These are phyloP conservation scores for Saksenaea vasiformis DNA, from an alignment of 371 early-diverging fungal genomes.

Conservation along the genomic window DNA sequence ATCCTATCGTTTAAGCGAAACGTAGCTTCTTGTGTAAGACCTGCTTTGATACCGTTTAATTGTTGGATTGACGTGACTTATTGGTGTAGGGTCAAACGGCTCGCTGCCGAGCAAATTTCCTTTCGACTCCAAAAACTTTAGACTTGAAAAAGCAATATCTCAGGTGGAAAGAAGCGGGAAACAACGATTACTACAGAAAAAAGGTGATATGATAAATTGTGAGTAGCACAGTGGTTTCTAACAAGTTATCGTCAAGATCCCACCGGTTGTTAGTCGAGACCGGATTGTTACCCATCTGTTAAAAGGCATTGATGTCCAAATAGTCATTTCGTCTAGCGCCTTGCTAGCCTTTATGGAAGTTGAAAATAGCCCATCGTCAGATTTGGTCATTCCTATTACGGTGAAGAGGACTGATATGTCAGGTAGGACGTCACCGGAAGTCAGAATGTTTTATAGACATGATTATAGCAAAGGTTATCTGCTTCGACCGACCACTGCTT, in stretches of 20 bases:
- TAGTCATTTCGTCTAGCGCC: background rate
- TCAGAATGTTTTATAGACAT: background rate
- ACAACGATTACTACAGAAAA: background rate
- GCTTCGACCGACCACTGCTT: conserved; percentile 19
- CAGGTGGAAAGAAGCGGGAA: background rate
- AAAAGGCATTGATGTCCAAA: background rate
- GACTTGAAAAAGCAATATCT: background rate
- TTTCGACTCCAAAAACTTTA: too few species aligned
- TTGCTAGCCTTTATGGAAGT: background rate
- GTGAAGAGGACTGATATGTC: background rate
- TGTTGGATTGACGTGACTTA: too few species aligned
- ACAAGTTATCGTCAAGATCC: background rate
- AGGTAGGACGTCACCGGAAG: background rate
- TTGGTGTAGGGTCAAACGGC: too few species aligned
- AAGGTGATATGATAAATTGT: background rate
- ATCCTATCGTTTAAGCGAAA: background rate
- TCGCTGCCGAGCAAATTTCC: background rate
- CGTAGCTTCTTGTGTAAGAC: too few species aligned
- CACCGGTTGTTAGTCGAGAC: background rate
- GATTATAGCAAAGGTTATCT: background rate
- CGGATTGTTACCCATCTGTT: background rate
- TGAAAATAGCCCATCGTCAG: background rate
- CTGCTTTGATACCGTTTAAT: too few species aligned
- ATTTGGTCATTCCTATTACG: background rate
- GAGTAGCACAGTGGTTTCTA: background rate